Percentiles rank a stretch among this genome's conserved stretches.
These are phyloP conservation scores for Chlorella sorokiniana DNA, from an alignment of 139 green algal species.

Conservation along the genomic window DNA sequence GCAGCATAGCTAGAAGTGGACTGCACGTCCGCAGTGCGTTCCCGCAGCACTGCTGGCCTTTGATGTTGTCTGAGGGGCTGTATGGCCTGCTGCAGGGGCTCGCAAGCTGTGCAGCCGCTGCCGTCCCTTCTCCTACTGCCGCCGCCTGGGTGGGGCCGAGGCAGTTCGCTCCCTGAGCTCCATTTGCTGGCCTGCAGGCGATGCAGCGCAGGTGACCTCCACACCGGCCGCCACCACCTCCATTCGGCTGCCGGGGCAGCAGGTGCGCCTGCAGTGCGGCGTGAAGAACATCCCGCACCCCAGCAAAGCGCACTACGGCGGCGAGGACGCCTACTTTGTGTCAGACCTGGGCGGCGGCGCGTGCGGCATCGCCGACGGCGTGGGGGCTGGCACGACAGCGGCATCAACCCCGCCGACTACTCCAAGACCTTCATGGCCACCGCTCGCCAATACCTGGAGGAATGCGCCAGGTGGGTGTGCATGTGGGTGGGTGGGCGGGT, in stretches of 20 bases:
- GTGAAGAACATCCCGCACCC: constrained; percentile 73
- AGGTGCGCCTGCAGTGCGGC: constrained; percentile 13
- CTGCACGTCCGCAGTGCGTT: too few species aligned
- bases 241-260: not conserved
- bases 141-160: not conserved
- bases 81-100: too few species aligned
- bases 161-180: not conserved
- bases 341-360: constrained; percentile 43
- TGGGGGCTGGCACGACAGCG: constrained; percentile 77
- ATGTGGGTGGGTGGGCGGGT: not conserved
- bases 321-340: constrained; percentile 87
- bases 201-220: not conserved
- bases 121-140: not conserved
- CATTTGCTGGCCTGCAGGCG: not conserved
- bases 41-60: too few species aligned
- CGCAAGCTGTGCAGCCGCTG: not conserved
- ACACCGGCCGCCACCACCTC: not conserved
- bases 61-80: too few species aligned
- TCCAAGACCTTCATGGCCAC: constrained; percentile 77
- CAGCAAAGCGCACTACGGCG: constrained; percentile 78
- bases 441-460: constrained; percentile 67
- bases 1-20: too few species aligned
- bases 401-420: constrained; percentile 77
- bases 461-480: not conserved
- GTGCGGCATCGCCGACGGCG: constrained; percentile 85